A percentile compares a stretch with the other conserved stretches of the same genome.
These are phyloP conservation scores for Stylosanthes scabra DNA, from an alignment of 331 rosid species.

Conservation along the genomic window DNA sequence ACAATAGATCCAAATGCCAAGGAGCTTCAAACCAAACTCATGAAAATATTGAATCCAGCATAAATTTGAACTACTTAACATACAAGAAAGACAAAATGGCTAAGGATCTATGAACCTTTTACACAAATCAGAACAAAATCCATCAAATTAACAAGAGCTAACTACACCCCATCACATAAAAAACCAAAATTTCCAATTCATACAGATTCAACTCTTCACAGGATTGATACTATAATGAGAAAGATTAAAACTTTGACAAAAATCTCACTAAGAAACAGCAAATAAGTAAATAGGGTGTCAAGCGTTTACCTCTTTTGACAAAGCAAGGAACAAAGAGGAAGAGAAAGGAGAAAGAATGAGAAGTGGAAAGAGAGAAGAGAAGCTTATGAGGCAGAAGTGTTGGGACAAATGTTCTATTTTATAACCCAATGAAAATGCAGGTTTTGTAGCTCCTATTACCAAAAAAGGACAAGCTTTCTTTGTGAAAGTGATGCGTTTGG, in stretches of 20 bases:
- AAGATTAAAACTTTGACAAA: slow-evolving; percentile 29
- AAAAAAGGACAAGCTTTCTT: slow-evolving; percentile 46
- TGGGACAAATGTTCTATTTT: slow-evolving; percentile 6
- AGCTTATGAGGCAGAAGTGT: slow-evolving; percentile 32
- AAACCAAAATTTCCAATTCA: not conserved
- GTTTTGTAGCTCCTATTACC: slow-evolving; percentile 28
- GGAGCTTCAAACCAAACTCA: slow-evolving; percentile 29
- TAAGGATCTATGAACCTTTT: slow-evolving; percentile 38
- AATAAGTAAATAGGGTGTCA: slow-evolving; percentile 25
- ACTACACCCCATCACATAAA: not conserved
- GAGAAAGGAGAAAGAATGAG: not conserved
- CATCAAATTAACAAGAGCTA: not conserved
- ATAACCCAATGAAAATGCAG: slow-evolving; percentile 46
- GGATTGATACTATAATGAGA: not conserved
- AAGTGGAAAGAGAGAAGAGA: not conserved
- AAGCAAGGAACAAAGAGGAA: not conserved
- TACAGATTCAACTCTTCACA: slow-evolving; percentile 25
- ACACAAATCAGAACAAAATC: slow-evolving; percentile 34
- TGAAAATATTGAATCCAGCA: slow-evolving; percentile 18
- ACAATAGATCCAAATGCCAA: slow-evolving; percentile 39
- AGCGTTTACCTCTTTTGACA: slow-evolving; percentile 28
- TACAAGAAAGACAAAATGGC: slow-evolving; percentile 21
- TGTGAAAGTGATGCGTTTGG: slow-evolving; percentile 30
- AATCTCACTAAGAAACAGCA: not conserved
- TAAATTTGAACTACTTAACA: not conserved